Base-by-base conservation (phyloP, 1,284 basidiomycete genomes). In the Wolfiporia cocos region DNA sequence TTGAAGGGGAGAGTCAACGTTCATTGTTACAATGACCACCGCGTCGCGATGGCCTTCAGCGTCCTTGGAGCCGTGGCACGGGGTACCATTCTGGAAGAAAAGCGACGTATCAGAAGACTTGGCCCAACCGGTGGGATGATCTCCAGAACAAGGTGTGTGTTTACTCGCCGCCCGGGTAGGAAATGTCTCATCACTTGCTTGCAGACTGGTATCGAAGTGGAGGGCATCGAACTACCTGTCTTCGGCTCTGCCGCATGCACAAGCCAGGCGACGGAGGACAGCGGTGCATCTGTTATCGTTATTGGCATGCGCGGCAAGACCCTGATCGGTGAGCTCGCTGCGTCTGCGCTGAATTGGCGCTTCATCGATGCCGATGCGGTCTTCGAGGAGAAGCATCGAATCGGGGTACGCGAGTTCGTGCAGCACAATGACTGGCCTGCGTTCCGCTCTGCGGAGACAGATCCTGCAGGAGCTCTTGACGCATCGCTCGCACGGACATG, bases 71-170 rank as follows among this genome's bases (percentile, higher is more conserved):
- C 83, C 7, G 74, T 90, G 2, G 70, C 93, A 21, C 67, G 75
- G 26, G 81, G 79, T 21, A 91, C 90, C 1, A 69, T 92, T 47
- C 71, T 99, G 29, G 92, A 97, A 59, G 95, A 99, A 69, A 97
- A 96, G 68, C 76, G 95, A 41, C 98, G 95, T 57, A 94, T 99
- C 18, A 97, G 66, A 99, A 99, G 76, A 99, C 95, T 0, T 99
- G 95, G 95, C 95, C 95, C 2, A 93, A 94, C 61, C 99, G 94
- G 90, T 99, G 95, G 93, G 96, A 98, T 59, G 95, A 98, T 63
- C 73, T 99, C 18, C 80, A 91, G 61, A 91, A 90, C 69, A 94
- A 93, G 77, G 89, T 88, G 37, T n/a, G n/a, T n/a, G n/a, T n/a
- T n/a, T n/a, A n/a, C n/a, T 19, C 28, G 26, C 37, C 19, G 19